Conservation (phyloP, 805 yeast genomes). For the Cephaloascus fragrans region DNA sequence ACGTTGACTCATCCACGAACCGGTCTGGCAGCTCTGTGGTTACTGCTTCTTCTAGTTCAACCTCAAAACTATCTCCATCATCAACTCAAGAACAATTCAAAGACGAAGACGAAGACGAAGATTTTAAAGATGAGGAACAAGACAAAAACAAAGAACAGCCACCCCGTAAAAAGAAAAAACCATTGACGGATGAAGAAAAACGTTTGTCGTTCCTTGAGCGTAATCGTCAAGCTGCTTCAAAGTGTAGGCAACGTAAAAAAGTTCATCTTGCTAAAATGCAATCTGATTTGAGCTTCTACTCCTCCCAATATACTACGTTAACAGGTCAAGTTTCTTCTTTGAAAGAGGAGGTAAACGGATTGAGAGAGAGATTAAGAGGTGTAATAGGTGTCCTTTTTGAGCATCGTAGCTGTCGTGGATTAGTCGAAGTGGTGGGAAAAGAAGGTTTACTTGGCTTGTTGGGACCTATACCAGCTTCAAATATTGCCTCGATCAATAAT, state of each 20-base stretch:
- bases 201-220: conserved; percentile 75
- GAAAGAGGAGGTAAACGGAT: conserved; percentile 43
- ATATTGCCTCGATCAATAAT: too few species aligned
- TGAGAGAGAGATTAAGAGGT: too few species aligned
- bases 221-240: conserved; percentile 90
- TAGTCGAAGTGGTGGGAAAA: too few species aligned
- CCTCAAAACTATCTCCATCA: too few species aligned
- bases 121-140: not conserved
- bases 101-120: not conserved
- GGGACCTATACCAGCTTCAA: too few species aligned
- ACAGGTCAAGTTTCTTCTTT: conserved; percentile 47
- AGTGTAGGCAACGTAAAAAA: conserved; percentile 91
- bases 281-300: conserved; percentile 60
- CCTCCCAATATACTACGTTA: conserved; percentile 60
- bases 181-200: conserved; percentile 33
- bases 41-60: too few species aligned
- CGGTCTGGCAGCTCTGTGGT: too few species aligned
- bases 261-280: conserved; percentile 79
- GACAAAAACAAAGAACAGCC: not conserved
- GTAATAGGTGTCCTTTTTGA: too few species aligned
- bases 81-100: too few species aligned
- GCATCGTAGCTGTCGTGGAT: too few species aligned
- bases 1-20: too few species aligned
- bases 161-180: not conserved
- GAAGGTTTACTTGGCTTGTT: too few species aligned